These are phyloP conservation scores for Pecoramyces ruminantium DNA, from an alignment of 192 early-diverging fungal species.

Conservation along the genomic window DNA sequence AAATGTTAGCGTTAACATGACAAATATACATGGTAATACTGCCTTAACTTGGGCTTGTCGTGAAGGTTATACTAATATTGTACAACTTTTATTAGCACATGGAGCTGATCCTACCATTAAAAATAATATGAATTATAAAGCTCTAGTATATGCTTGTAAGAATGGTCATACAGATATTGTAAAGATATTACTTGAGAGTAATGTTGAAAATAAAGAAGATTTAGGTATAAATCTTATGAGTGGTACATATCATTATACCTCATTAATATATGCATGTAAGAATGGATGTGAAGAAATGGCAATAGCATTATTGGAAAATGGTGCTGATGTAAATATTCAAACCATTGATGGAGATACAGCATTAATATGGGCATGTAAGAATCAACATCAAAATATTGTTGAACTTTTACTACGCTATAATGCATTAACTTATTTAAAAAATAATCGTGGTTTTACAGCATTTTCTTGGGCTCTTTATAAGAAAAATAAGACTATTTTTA, in stretches of 20 bases:
- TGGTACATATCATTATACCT: not conserved
- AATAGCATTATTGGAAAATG: not conserved
- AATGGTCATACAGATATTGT: not conserved
- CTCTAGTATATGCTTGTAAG: not conserved
- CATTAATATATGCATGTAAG: not conserved
- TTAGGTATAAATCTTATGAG: not conserved
- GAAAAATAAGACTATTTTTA: not conserved
- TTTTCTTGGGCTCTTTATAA: not conserved
- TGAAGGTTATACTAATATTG: not conserved
- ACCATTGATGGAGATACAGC: not conserved
- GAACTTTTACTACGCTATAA: not conserved
- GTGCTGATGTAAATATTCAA: not conserved
- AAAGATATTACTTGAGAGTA: not conserved
- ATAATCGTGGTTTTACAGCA: not conserved
- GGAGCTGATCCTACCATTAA: conserved; percentile 44
- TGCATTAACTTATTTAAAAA: not conserved
- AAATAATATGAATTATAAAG: conserved; percentile 22
- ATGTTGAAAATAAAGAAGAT: not conserved
- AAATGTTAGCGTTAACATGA: not conserved
- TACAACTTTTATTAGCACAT: conserved; percentile 4
- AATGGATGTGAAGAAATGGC: not conserved
- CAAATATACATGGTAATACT: not conserved
- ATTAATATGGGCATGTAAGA: not conserved
- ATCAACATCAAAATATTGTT: not conserved
- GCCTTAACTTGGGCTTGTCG: not conserved